A percentile compares a stretch with the other conserved stretches of the same genome.
These are phyloP conservation scores for Hamiltosporidium tvaerminnensis DNA, from an alignment of 371 early-diverging fungal genomes.

Conservation along the genomic window DNA sequence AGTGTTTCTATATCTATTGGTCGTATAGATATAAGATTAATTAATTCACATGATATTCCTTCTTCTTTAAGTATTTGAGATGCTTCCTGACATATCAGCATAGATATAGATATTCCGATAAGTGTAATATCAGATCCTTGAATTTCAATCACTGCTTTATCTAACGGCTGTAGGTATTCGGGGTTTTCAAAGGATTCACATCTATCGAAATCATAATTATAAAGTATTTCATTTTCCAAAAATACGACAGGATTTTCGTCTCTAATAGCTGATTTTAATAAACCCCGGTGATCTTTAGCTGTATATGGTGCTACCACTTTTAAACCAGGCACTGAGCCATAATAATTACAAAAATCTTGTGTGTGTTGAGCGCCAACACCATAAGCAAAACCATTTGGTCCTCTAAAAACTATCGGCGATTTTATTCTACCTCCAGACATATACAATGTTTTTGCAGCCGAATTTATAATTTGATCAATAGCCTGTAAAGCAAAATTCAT, in stretches of 20 bases:
- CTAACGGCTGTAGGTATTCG: slow-evolving; percentile 54
- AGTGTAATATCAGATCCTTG: slow-evolving; percentile 70
- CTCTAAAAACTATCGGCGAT: slow-evolving; percentile 88
- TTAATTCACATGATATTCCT: slow-evolving; percentile 63
- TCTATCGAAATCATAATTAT: slow-evolving; percentile 70
- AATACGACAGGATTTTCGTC: slow-evolving; percentile 93
- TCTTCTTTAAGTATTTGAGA: slow-evolving; percentile 67
- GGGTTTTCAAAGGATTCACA: slow-evolving; percentile 62
- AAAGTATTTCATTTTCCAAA: slow-evolving; percentile 93
- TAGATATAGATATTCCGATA: slow-evolving; percentile 76
- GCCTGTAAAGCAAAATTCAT: slow-evolving; percentile 99
- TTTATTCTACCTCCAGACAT: slow-evolving; percentile 79
- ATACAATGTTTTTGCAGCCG: slow-evolving; percentile 88
- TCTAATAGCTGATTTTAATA: slow-evolving; percentile 84
- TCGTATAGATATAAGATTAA: slow-evolving; percentile 89
- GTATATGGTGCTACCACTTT: slow-evolving; percentile 94
- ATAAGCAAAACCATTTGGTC: slow-evolving; percentile 91
- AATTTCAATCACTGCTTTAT: slow-evolving; percentile 34
- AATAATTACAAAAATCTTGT: slow-evolving; percentile 91
- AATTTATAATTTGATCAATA: slow-evolving; percentile 97
- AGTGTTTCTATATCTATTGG: slow-evolving; percentile 84
- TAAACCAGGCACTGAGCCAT: slow-evolving; percentile 83
- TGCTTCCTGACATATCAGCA: slow-evolving; percentile 72
- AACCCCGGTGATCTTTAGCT: slow-evolving; percentile 87
- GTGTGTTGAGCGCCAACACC: slow-evolving; percentile 98